A percentile compares a stretch with the other conserved stretches of the same genome.
Evolutionary conservation across 2,329 filamentous ascomycete species (phyloP).

Genomic region (Phyllachora maydis): DNA sequence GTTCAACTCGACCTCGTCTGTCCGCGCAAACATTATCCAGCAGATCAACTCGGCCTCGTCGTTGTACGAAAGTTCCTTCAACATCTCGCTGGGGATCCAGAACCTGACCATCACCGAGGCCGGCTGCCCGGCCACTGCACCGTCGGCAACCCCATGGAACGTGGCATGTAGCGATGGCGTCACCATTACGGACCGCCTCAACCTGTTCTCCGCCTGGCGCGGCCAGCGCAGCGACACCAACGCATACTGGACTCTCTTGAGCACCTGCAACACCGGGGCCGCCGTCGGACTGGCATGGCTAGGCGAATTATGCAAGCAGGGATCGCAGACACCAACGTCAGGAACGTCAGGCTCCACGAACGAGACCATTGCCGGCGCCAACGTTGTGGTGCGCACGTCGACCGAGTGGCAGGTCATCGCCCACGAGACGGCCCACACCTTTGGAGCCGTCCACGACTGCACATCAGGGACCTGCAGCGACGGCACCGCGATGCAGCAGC

Average conservation of each 20-base stretch:
- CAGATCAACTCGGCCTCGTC: conserved; percentile 74
- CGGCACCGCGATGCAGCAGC: conserved; percentile 25
- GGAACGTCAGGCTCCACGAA: conserved; percentile 32
- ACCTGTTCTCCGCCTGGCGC: conserved; percentile 77
- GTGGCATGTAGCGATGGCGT: conserved; percentile 41
- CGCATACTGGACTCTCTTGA: conserved; percentile 84
- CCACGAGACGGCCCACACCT: conserved; percentile 85
- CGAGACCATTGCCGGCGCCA: conserved; percentile 67
- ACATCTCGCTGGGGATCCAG: conserved; percentile 77
- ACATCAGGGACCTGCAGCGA: conserved; percentile 44
- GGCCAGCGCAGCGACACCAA: conserved; percentile 58
- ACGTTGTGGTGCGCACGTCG: conserved; percentile 68
- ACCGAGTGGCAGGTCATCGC: conserved; percentile 93
- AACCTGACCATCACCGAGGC: conserved; percentile 63
- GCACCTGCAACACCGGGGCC: conserved; percentile 58
- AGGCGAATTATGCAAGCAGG: conserved; percentile 57
- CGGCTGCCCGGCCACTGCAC: conserved; percentile 51
- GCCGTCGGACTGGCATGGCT: conserved; percentile 90
- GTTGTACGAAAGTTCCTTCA: conserved; percentile 80
- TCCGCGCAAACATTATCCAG: conserved; percentile 55
- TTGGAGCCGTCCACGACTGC: conserved; percentile 92
- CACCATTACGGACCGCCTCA: conserved; percentile 59
- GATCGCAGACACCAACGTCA: too few species aligned
- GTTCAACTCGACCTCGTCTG: conserved; percentile 45
- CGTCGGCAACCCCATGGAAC: conserved; percentile 64